Percentiles rank a stretch among this genome's conserved stretches.
phyloP scores from a whole-genome alignment of 2,329 filamentous ascomycete genomes.

The Phyllosticta citrichinensis region DNA sequence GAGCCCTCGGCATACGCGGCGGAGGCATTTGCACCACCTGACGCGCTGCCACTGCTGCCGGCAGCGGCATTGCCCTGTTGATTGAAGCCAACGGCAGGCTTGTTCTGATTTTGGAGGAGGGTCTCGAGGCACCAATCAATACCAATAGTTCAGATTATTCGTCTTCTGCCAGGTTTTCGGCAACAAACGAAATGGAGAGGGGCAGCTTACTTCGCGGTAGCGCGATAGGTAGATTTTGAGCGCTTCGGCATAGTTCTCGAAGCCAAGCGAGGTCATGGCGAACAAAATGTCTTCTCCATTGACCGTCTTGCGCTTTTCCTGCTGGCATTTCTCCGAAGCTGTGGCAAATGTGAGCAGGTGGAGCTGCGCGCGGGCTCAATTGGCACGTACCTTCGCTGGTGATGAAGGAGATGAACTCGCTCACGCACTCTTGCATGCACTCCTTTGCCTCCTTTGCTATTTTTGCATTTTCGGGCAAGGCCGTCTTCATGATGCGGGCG shows the following conservation, averaged over 20 bases:
- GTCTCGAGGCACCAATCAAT: slow-evolving; percentile 54
- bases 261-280: slow-evolving; percentile 96
- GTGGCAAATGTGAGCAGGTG: slow-evolving; percentile 14
- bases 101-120: slow-evolving; percentile 62
- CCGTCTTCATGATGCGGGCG: slow-evolving; percentile 97
- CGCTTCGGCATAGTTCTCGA: slow-evolving; percentile 97
- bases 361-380: neutral
- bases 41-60: slow-evolving; percentile 20
- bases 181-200: slow-evolving; percentile 14
- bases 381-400: slow-evolving; percentile 75
- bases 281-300: slow-evolving; percentile 98
- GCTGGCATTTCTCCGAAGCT: slow-evolving; percentile 99
- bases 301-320: slow-evolving; percentile 98
- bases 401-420: slow-evolving; percentile 99
- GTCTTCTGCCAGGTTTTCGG: slow-evolving; percentile 22
- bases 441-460: slow-evolving; percentile 99
- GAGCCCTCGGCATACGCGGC: slow-evolving; percentile 23
- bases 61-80: slow-evolving; percentile 21
- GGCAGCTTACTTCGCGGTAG: slow-evolving; percentile 81
- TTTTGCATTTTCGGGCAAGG: slow-evolving; percentile 94
- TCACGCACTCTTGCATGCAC: slow-evolving; percentile 99
- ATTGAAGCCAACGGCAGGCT: slow-evolving; percentile 31
- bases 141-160: slow-evolving; percentile 36
- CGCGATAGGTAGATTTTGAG: slow-evolving; percentile 97
- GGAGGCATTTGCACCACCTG: slow-evolving; percentile 16